Base-by-base conservation (phyloP, 176 grass and related monocot species). In the Aegilops sharonensis region DNA sequence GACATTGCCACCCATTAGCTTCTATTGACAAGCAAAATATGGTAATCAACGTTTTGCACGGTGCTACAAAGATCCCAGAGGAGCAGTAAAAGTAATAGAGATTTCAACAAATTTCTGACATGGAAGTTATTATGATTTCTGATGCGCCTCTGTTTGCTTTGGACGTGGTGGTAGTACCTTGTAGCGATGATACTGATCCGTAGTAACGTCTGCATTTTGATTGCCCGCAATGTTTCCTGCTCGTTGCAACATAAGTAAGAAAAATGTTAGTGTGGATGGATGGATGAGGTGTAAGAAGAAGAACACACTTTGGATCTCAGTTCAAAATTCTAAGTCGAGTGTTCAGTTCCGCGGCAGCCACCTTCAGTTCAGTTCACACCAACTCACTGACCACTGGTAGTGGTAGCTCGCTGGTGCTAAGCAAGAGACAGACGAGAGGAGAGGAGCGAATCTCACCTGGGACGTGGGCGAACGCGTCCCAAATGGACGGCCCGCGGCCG, bases 131-230 rank as follows among this genome's bases (percentile, higher is more conserved):
- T 50, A 34, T 34, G 32, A 34, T 34, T 34, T 34, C 4, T 34
- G 48, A 52, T 52, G 48, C 14, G 48, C 14, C 48, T 52, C 48
- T 52, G 48, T 2, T 52, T 52, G 14, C 47, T 69, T 37, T 18
- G 14, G 14, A 29, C 7, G 24, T 12, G 0, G 4, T 0, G 0
- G 48, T 52, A 69, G 1, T 89, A 95, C 94, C 89, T 95, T 91
- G 73, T 93, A 93, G 62, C 80, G 89, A 83, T 93, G 94, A 65
- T 95, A 95, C 27, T 91, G 77, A 72, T 95, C 94, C 12, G 77
- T 79, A 21, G 94, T 75, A 15, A 93, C 81, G 27, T 95, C 91
- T 79, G 70, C 91, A 68, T 88, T 95, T 80, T 80, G 78, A 76
- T 91, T 93, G 18, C 73, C 72, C 4, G 3, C 77, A 78, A 95